A percentile compares a stretch with the other conserved stretches of the same genome.
These are phyloP conservation scores for Saccharomycopsis schoenii DNA, from an alignment of 805 yeast species.

Conservation along the genomic window DNA sequence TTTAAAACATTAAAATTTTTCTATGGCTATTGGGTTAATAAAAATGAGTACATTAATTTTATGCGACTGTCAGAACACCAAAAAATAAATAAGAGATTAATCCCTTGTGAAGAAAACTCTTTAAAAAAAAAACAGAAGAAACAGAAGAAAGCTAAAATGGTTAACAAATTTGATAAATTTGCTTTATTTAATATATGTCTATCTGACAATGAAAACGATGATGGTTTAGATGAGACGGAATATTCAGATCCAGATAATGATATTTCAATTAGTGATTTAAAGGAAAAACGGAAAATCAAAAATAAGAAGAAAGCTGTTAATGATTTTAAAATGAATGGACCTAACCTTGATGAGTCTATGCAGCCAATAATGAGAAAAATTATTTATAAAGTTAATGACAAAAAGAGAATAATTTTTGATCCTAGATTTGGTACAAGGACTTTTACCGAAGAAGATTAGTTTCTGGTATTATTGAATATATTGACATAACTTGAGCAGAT, in stretches of 20 bases:
- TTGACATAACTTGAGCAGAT: not conserved
- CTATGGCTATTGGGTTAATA: constrained; percentile 15
- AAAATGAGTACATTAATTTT: constrained; percentile 13
- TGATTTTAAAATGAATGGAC: not conserved
- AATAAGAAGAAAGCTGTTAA: not conserved
- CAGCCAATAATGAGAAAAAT: constrained; percentile 5
- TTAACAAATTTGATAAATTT: constrained; percentile 13
- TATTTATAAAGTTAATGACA: constrained; percentile 3
- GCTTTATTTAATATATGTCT: constrained; percentile 11
- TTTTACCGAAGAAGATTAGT: constrained; percentile 9
- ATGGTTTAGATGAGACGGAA: constrained; percentile 3
- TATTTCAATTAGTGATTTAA: constrained; percentile 5
- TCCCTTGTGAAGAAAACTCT: not conserved
- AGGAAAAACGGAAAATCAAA: constrained; percentile 1
- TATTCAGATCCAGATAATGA: constrained; percentile 16
- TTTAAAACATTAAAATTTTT: constrained; percentile 15
- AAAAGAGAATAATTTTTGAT: constrained; percentile 11
- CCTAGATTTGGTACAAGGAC: constrained; percentile 14
- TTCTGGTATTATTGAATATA: not conserved
- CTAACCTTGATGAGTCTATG: not conserved
- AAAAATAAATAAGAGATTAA: not conserved
- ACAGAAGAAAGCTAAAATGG: not conserved
- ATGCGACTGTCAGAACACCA: constrained; percentile 10
- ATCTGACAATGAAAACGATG: constrained; percentile 14
- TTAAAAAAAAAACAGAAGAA: not conserved